Evolutionary conservation across 305 asterid species (phyloP).

Genomic region (Fraxinus greggii): DNA sequence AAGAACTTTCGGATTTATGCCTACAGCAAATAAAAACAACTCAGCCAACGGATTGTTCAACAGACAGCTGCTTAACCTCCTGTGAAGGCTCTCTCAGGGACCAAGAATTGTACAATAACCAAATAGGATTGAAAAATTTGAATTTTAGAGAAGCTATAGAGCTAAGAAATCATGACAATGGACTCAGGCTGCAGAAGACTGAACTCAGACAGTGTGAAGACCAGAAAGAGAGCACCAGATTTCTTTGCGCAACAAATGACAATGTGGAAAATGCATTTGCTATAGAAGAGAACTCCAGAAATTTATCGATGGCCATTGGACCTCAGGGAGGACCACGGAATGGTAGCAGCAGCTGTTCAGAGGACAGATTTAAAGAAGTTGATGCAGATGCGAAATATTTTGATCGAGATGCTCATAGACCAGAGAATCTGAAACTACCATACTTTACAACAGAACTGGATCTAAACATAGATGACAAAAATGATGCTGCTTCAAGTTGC

Average conservation of each 20-base stretch:
- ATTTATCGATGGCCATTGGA: constrained; percentile 59
- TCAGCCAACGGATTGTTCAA: constrained; percentile 61
- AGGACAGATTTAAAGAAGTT: constrained; percentile 36
- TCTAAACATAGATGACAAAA: constrained; percentile 59
- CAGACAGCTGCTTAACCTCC: constrained; percentile 80
- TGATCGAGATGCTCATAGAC: constrained; percentile 18
- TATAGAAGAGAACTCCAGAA: neutral
- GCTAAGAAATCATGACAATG: constrained; percentile 36
- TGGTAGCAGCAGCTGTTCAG: constrained; percentile 26
- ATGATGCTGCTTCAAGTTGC: constrained; percentile 59
- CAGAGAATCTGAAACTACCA: constrained; percentile 46
- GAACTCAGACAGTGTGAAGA: constrained; percentile 52
- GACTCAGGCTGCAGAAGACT: constrained; percentile 36
- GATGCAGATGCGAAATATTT: constrained; percentile 32
- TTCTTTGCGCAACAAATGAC: neutral
- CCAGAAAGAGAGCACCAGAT: constrained; percentile 35
- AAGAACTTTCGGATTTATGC: constrained; percentile 55
- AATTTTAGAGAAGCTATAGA: constrained; percentile 38
- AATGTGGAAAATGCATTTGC: neutral
- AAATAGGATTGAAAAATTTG: constrained; percentile 36
- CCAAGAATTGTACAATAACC: constrained; percentile 51
- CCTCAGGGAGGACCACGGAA: constrained; percentile 32
- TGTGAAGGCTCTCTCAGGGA: constrained; percentile 59
- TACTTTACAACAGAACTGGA: constrained; percentile 61
- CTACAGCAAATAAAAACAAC: constrained; percentile 45